phyloP scores from a whole-genome alignment of 768 basidiomycete genomes.

The Symmetrospora coprosmae region DNA sequence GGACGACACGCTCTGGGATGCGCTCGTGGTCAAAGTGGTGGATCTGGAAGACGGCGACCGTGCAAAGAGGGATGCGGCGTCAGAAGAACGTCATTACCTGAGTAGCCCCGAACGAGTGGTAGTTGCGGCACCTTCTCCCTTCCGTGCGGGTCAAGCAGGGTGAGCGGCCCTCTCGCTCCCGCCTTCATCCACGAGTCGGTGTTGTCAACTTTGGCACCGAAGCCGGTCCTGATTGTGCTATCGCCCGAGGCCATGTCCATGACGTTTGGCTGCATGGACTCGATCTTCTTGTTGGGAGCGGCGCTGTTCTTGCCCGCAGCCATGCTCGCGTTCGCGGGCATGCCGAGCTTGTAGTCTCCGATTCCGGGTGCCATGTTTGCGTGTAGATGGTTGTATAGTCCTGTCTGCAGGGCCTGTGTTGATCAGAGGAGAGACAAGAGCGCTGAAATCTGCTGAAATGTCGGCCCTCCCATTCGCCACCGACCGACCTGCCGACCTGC shows the following conservation, averaged over 20 bases:
- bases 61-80: too few relatives aligned
- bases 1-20: conserved; percentile 60
- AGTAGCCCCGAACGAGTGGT: background rate
- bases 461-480: too few relatives aligned
- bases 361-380: too few relatives aligned
- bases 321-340: background rate
- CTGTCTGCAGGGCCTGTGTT: too few relatives aligned
- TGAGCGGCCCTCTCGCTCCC: conserved; percentile 48
- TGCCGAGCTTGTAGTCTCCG: background rate
- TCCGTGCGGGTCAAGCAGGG: conserved; percentile 47
- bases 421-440: too few relatives aligned
- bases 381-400: too few relatives aligned
- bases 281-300: background rate
- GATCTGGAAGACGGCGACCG: too few relatives aligned
- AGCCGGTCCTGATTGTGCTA: conserved; percentile 2
- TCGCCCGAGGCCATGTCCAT: conserved; percentile 9
- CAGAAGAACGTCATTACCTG: too few relatives aligned
- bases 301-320: background rate
- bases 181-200: conserved; percentile 43
- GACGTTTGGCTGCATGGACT: background rate
- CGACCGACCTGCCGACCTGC: too few relatives aligned
- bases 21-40: conserved; percentile 74
- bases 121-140: conserved; percentile 35
- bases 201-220: conserved; percentile 20
- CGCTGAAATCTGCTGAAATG: too few relatives aligned